Percentiles rank a stretch among this genome's conserved stretches.
phyloP scores from a whole-genome alignment of 2,329 filamentous ascomycete species.

The Macrophomina phaseolina region DNA sequence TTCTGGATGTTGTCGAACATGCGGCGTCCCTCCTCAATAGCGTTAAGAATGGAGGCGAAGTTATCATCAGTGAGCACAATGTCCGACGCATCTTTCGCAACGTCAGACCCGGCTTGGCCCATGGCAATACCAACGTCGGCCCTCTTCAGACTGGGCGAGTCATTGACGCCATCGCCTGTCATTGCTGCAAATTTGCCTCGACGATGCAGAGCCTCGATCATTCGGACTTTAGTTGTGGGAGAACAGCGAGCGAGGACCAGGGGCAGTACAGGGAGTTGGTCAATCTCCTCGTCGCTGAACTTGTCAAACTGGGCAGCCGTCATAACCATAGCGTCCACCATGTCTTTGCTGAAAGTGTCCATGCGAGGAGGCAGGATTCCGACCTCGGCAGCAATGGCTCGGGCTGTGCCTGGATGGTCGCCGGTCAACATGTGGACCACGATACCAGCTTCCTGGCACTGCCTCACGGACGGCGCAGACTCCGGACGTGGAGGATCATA shows the following conservation, averaged over 20 bases:
- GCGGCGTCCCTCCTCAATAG: slow-evolving; percentile 49
- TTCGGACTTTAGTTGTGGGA: slow-evolving; percentile 54
- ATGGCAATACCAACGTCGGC: slow-evolving; percentile 50
- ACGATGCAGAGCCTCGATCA: slow-evolving; percentile 51
- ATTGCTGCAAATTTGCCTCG: slow-evolving; percentile 47
- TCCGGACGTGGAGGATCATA: slow-evolving; percentile 86
- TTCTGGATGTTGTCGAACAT: slow-evolving; percentile 49
- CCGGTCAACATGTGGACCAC: slow-evolving; percentile 56
- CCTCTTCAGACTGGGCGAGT: slow-evolving; percentile 48
- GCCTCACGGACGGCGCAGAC: slow-evolving; percentile 62
- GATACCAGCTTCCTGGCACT: slow-evolving; percentile 53
- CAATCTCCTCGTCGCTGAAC: slow-evolving; percentile 51
- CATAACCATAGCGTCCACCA: slow-evolving; percentile 45
- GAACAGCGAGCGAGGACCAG: slow-evolving; percentile 54
- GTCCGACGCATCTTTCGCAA: slow-evolving; percentile 48
- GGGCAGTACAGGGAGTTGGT: slow-evolving; percentile 48
- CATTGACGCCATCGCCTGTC: slow-evolving; percentile 51
- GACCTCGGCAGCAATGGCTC: slow-evolving; percentile 53
- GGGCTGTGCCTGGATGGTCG: slow-evolving; percentile 53
- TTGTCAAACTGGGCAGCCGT: slow-evolving; percentile 52
- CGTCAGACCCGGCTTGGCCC: slow-evolving; percentile 46
- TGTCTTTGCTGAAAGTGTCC: slow-evolving; percentile 36
- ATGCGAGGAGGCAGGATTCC: slow-evolving; percentile 49
- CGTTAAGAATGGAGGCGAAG: slow-evolving; percentile 50
- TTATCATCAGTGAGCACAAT: slow-evolving; percentile 50